Evolutionary conservation across 2,329 filamentous ascomycete genomes (phyloP).

Genomic region (Colletotrichum sp.): DNA sequence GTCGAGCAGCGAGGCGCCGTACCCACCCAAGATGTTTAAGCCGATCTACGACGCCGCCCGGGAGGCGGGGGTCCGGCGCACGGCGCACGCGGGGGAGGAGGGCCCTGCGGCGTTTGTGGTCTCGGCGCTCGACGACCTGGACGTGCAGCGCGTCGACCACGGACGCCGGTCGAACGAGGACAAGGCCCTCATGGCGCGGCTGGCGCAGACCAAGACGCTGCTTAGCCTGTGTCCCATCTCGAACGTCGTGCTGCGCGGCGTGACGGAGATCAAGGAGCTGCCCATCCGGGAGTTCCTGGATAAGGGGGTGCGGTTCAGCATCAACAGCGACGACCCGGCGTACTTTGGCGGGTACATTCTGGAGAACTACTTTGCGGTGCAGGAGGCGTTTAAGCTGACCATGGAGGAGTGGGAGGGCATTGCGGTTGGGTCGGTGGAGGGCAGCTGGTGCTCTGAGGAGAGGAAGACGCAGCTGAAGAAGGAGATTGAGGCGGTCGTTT

Average conservation of each 20-base stretch:
- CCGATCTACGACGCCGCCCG: constrained; percentile 62
- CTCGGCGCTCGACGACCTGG: constrained; percentile 65
- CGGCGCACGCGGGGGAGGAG: constrained; percentile 80
- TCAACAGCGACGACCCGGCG: constrained; percentile 78
- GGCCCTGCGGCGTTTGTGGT: constrained; percentile 71
- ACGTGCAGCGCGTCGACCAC: constrained; percentile 75
- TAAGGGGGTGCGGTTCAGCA: constrained; percentile 68
- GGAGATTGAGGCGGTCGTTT: constrained; percentile 40
- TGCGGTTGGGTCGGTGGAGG: constrained; percentile 64
- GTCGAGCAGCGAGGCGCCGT: constrained; percentile 67
- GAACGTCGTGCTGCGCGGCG: constrained; percentile 36
- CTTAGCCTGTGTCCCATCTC: constrained; percentile 23
- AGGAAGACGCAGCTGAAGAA: constrained; percentile 65
- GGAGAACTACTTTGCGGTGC: constrained; percentile 78
- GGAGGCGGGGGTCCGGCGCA: constrained; percentile 58
- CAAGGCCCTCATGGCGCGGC: constrained; percentile 58
- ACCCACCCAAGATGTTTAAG: constrained; percentile 64
- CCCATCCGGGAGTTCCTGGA: constrained; percentile 70
- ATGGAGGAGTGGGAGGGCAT: constrained; percentile 72
- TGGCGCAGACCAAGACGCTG: constrained; percentile 63
- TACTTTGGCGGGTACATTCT: constrained; percentile 80
- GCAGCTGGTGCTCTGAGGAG: constrained; percentile 66
- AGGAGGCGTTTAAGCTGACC: constrained; percentile 70
- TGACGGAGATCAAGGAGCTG: constrained; percentile 32
- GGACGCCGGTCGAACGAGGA: constrained; percentile 71